Conservation (phyloP, 495 filamentous ascomycete species). For the Melanomma pulvis-pyrius region DNA sequence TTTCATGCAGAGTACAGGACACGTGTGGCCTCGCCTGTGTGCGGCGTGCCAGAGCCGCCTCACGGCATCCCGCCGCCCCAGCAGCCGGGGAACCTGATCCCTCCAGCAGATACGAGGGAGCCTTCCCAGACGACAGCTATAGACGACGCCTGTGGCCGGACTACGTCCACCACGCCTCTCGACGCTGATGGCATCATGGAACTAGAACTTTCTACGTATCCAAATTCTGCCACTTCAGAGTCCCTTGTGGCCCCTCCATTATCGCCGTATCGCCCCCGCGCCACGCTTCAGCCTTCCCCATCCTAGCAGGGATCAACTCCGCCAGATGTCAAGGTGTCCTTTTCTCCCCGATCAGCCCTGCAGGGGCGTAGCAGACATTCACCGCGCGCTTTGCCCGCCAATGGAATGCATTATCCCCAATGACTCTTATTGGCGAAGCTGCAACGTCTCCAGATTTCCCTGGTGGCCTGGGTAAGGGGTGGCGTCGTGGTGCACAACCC, state of each 20-base stretch:
- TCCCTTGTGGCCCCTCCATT: background rate
- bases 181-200: too few species aligned
- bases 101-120: background rate
- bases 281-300: conserved; percentile 9
- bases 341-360: conserved; percentile 11
- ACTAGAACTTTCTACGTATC: too few species aligned
- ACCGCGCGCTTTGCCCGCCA: background rate
- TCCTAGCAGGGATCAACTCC: background rate
- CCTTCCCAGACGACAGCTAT: background rate
- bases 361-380: background rate
- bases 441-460: conserved; percentile 16
- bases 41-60: background rate
- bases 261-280: background rate
- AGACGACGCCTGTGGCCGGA: too few species aligned
- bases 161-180: too few species aligned
- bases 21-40: conserved; percentile 7
- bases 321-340: conserved; percentile 27
- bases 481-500: background rate
- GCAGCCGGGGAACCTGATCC: background rate
- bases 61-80: background rate
- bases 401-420: background rate
- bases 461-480: background rate
- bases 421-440: conserved; percentile 12
- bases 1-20: conserved; percentile 16
- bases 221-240: background rate